These are phyloP conservation scores for Cladobotryum protrusum DNA, from an alignment of 2,329 filamentous ascomycete genomes.

Conservation along the genomic window DNA sequence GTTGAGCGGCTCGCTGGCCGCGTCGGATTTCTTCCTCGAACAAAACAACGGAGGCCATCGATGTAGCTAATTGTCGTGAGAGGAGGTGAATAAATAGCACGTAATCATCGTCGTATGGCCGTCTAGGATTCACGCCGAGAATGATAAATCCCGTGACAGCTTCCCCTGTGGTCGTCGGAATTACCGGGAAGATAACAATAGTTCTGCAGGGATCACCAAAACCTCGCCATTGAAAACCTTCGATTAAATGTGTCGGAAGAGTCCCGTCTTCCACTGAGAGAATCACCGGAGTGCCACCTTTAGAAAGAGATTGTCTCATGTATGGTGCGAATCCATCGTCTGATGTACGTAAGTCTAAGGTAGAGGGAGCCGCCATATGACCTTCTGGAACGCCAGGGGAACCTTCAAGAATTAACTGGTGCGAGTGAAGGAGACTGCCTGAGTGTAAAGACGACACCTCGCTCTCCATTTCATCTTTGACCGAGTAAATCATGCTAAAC, in stretches of 20 bases:
- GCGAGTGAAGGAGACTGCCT: constrained; percentile 54
- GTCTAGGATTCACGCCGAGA: constrained; percentile 69
- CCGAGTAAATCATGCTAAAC: constrained; percentile 71
- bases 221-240: constrained; percentile 63
- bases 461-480: constrained; percentile 63
- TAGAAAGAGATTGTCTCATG: constrained; percentile 67
- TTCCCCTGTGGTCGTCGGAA: constrained; percentile 66
- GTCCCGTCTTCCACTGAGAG: constrained; percentile 62
- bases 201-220: constrained; percentile 64
- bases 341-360: constrained; percentile 63
- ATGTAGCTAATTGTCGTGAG: constrained; percentile 70
- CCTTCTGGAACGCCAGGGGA: constrained; percentile 60
- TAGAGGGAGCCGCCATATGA: constrained; percentile 54
- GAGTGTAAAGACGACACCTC: constrained; percentile 68
- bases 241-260: constrained; percentile 56
- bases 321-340: constrained; percentile 69
- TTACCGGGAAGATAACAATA: constrained; percentile 71
- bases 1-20: constrained; percentile 64
- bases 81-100: constrained; percentile 69
- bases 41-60: constrained; percentile 72
- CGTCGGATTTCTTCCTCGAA: constrained; percentile 78
- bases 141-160: constrained; percentile 71
- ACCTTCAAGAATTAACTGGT: constrained; percentile 64
- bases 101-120: constrained; percentile 77
- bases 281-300: constrained; percentile 58